phyloP scores from a whole-genome alignment of 2,329 filamentous ascomycete species.

The Diaporthe capsici region DNA sequence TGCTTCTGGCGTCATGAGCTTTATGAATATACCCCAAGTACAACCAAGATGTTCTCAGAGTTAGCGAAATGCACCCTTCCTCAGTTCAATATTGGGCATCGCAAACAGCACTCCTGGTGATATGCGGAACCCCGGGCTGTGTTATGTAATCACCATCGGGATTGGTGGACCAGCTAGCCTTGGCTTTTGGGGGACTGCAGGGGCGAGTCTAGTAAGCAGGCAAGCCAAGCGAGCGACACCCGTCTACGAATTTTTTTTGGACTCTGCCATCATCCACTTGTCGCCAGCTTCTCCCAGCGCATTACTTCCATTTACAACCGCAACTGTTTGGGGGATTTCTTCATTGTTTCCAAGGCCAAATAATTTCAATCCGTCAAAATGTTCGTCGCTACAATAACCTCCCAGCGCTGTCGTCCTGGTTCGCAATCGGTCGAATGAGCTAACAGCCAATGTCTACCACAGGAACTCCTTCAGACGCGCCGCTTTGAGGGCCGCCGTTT shows the following conservation, averaged over 20 bases:
- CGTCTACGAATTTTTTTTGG: conserved; percentile 21
- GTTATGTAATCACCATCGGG: conserved; percentile 8
- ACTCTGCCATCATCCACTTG: not conserved
- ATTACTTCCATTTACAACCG: not conserved
- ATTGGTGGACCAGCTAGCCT: not conserved
- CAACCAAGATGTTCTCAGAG: conserved; percentile 23
- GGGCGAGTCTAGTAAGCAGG: conserved; percentile 5
- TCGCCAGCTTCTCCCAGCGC: not conserved
- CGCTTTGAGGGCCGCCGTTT: conserved; percentile 50
- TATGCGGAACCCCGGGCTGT: not conserved
- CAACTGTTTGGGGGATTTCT: not conserved
- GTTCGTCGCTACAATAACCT: conserved; percentile 6
- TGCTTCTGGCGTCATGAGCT: conserved; percentile 38
- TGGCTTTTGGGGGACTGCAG: not conserved
- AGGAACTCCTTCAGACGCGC: conserved; percentile 54
- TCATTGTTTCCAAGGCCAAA: not conserved
- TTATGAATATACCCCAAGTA: conserved; percentile 40
- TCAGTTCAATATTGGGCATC: not conserved
- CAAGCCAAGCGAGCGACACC: not conserved
- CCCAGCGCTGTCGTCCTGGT: not conserved
- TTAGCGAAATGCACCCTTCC: not conserved
- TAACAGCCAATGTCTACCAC: conserved; percentile 30
- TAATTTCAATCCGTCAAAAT: conserved; percentile 25
- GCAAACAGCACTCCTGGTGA: not conserved
- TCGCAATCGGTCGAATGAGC: not conserved